Conservation (phyloP, 2,329 filamentous ascomycete species). For the Calonectria henricotiae region DNA sequence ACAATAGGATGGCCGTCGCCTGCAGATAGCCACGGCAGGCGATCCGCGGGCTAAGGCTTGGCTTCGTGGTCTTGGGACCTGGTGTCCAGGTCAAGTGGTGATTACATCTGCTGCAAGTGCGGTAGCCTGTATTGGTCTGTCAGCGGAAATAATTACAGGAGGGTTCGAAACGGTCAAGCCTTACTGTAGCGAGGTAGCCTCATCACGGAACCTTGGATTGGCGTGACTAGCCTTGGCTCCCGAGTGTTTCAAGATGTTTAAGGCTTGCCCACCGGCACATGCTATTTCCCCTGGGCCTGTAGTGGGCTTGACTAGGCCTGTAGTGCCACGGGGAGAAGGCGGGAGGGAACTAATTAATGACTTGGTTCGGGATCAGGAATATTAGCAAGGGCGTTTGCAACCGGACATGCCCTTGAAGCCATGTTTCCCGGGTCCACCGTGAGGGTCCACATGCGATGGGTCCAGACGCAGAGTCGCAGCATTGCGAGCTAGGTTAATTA, state of each 20-base stretch:
- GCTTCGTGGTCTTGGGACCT: constrained; percentile 6
- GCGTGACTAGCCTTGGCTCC: constrained; percentile 46
- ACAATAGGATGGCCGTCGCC: constrained; percentile 38
- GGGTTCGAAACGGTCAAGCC: constrained; percentile 35
- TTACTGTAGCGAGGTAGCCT: constrained; percentile 39
- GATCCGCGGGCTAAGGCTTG: constrained; percentile 24
- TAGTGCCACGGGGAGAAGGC: constrained; percentile 30
- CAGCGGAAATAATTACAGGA: constrained; percentile 36
- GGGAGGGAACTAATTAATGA: constrained; percentile 24
- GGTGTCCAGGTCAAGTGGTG: constrained; percentile 4
- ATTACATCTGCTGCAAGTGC: constrained; percentile 13
- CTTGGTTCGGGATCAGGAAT: constrained; percentile 1
- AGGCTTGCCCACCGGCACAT: constrained; percentile 25
- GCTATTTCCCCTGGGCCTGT: constrained; percentile 12
- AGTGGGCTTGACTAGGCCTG: constrained; percentile 18
- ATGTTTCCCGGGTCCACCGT: constrained; percentile 20
- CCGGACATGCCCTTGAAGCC: constrained; percentile 18
- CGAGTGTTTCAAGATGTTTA: constrained; percentile 34
- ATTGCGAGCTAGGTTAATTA: constrained; percentile 21
- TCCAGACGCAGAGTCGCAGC: constrained; percentile 24
- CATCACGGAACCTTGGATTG: constrained; percentile 42
- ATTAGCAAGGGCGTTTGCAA: constrained; percentile 24
- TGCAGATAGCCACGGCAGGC: constrained; percentile 14
- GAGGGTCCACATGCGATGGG: constrained; percentile 3
- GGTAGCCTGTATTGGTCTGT: constrained; percentile 11